Conservation (phyloP, 805 yeast species). For the Pichia insulana region DNA sequence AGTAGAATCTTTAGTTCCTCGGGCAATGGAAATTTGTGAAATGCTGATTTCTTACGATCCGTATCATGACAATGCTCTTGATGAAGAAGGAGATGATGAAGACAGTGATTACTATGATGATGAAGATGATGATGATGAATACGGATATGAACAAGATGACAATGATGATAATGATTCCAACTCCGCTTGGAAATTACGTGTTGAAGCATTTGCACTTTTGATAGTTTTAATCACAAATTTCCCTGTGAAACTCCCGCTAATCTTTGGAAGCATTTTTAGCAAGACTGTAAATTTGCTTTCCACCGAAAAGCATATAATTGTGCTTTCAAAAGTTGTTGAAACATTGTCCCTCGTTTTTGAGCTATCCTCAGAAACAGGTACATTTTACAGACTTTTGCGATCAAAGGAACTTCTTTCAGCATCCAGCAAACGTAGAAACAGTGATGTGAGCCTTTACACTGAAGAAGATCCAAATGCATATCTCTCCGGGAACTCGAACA, state of each 20-base stretch:
- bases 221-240: slow-evolving; percentile 29
- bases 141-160: slow-evolving; percentile 34
- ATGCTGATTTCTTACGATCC: slow-evolving; percentile 39
- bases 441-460: slow-evolving; percentile 33
- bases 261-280: slow-evolving; percentile 28
- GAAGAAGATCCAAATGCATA: slow-evolving; percentile 24
- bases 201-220: slow-evolving; percentile 38
- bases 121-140: slow-evolving; percentile 30
- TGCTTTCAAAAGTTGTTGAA: slow-evolving; percentile 40
- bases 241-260: slow-evolving; percentile 29
- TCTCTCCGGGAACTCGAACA: slow-evolving; percentile 8
- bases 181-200: slow-evolving; percentile 54
- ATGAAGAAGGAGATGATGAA: slow-evolving; percentile 26
- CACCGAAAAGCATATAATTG: slow-evolving; percentile 38
- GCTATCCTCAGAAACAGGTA: slow-evolving; percentile 23
- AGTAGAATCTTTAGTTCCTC: slow-evolving; percentile 20
- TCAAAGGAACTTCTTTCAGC: slow-evolving; percentile 18
- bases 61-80: slow-evolving; percentile 29
- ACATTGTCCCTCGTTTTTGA: slow-evolving; percentile 36
- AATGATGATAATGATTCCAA: slow-evolving; percentile 35
- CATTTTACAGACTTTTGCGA: slow-evolving; percentile 24
- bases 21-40: slow-evolving; percentile 24
- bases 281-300: slow-evolving; percentile 28
- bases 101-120: slow-evolving; percentile 24
- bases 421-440: slow-evolving; percentile 19